phyloP scores from a whole-genome alignment of 345 rosid species.

The Eucalyptus marginata region DNA sequence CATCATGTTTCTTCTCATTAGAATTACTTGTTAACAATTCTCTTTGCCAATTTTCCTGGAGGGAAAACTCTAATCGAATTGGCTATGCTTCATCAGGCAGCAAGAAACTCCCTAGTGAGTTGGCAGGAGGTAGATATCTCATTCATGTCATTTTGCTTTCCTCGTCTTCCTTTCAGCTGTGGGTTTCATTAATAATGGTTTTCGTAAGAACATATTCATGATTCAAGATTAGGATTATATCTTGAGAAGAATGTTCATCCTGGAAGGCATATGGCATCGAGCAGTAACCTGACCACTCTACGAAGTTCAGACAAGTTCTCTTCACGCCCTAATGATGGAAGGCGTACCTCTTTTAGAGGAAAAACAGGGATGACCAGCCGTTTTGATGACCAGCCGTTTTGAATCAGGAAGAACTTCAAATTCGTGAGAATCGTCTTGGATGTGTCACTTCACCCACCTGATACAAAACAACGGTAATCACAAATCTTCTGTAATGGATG shows the following conservation, averaged over 20 bases:
- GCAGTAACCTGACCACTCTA: not conserved
- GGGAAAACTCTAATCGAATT: slow-evolving; percentile 50
- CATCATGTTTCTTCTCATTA: not conserved
- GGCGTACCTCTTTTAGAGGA: slow-evolving; percentile 4
- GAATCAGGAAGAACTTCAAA: slow-evolving; percentile 6
- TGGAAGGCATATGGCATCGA: slow-evolving; percentile 4
- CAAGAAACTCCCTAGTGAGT: slow-evolving; percentile 13
- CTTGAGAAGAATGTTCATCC: not conserved
- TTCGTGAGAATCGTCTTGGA: slow-evolving; percentile 9
- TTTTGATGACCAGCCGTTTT: not conserved
- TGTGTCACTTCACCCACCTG: not conserved
- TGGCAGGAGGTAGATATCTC: slow-evolving; percentile 25
- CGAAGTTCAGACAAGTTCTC: slow-evolving; percentile 18
- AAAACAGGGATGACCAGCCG: not conserved
- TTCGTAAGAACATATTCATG: not conserved
- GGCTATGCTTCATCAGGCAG: slow-evolving; percentile 60
- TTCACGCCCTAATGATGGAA: slow-evolving; percentile 7
- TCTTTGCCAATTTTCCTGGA: slow-evolving; percentile 20
- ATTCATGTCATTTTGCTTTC: not conserved
- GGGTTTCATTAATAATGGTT: not conserved
- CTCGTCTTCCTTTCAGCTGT: not conserved
- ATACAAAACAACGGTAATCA: not conserved
- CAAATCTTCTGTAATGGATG: slow-evolving; percentile 2
- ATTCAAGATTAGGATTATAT: not conserved
- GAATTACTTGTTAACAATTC: not conserved